Percentiles rank a stretch among this genome's conserved stretches.
Conservation (phyloP, 2,329 filamentous ascomycete genomes). For the Emergomyces orientalis region DNA sequence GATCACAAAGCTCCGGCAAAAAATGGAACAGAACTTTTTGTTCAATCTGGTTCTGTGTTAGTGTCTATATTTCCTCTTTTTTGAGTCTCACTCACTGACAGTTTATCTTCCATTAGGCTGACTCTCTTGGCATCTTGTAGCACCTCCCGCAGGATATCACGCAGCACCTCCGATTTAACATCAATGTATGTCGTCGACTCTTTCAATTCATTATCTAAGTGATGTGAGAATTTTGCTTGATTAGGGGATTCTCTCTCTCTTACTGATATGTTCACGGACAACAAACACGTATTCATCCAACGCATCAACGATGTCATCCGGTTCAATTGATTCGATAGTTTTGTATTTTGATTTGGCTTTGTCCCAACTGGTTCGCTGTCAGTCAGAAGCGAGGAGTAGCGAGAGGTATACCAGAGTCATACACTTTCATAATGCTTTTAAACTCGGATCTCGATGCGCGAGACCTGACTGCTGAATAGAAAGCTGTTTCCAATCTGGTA, state of each 20-base stretch:
- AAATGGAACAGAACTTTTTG: constrained; percentile 19
- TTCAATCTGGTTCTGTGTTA: constrained; percentile 10
- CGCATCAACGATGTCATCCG: constrained; percentile 12
- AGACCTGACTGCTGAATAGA: too few species aligned
- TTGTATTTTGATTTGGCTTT: constrained; percentile 19
- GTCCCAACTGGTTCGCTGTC: constrained; percentile 11
- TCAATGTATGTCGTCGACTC: constrained; percentile 22
- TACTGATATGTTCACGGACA: constrained; percentile 19
- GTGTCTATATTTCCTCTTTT: too few species aligned
- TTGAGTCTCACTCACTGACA: constrained; percentile 17
- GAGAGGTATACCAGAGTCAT: too few species aligned
- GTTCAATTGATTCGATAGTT: constrained; percentile 17
- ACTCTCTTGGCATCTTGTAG: constrained; percentile 23
- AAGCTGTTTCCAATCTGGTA: too few species aligned
- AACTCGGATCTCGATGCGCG: too few species aligned
- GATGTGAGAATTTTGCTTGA: constrained; percentile 12
- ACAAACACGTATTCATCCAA: constrained; percentile 22
- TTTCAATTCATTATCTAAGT: constrained; percentile 18
- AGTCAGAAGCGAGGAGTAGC: too few species aligned
- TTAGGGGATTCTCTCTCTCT: constrained; percentile 11
- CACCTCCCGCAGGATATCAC: constrained; percentile 24
- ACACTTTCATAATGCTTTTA: too few species aligned
- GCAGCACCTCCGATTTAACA: constrained; percentile 26
- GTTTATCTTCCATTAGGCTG: constrained; percentile 26
- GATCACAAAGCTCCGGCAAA: neutral